Percentiles rank a stretch among this genome's conserved stretches.
These are phyloP conservation scores for Iris macrosiphon DNA, from an alignment of 106 monocot species.

Conservation along the genomic window DNA sequence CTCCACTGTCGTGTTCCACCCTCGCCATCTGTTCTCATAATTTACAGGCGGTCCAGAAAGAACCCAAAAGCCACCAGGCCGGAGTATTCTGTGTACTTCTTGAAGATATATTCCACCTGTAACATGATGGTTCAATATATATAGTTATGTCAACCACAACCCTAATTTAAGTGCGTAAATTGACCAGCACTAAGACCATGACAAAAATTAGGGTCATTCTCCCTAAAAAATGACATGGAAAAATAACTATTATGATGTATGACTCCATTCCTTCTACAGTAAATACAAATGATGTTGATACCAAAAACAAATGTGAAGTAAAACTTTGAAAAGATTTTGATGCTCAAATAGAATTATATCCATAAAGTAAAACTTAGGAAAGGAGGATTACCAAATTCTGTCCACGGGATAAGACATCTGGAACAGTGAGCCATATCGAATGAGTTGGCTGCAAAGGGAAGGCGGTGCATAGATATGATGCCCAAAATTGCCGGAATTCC, in stretches of 20 bases:
- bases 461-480: constrained; percentile 74
- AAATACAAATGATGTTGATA: too few relatives aligned
- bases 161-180: too few relatives aligned
- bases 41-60: constrained; percentile 86
- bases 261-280: too few relatives aligned
- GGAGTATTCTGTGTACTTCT: constrained; percentile 70
- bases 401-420: constrained; percentile 85
- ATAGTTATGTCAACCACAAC: too few relatives aligned
- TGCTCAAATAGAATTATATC: too few relatives aligned
- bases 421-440: constrained; percentile 91
- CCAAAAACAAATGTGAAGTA: too few relatives aligned
- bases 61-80: constrained; percentile 86
- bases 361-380: too few relatives aligned
- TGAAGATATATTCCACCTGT: constrained; percentile 71
- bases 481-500: constrained; percentile 87
- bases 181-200: too few relatives aligned
- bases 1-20: constrained; percentile 78
- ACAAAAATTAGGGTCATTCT: too few relatives aligned
- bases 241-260: too few relatives aligned
- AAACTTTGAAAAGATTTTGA: too few relatives aligned
- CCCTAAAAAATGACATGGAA: too few relatives aligned
- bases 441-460: constrained; percentile 75
- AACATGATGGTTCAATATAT: constrained; percentile 7
- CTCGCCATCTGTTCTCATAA: constrained; percentile 72
- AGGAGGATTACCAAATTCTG: constrained; percentile 59